Percentiles rank a stretch among this genome's conserved stretches.
phyloP scores from a whole-genome alignment of 306 rosid genomes.

The Citrullus colocynthis region DNA sequence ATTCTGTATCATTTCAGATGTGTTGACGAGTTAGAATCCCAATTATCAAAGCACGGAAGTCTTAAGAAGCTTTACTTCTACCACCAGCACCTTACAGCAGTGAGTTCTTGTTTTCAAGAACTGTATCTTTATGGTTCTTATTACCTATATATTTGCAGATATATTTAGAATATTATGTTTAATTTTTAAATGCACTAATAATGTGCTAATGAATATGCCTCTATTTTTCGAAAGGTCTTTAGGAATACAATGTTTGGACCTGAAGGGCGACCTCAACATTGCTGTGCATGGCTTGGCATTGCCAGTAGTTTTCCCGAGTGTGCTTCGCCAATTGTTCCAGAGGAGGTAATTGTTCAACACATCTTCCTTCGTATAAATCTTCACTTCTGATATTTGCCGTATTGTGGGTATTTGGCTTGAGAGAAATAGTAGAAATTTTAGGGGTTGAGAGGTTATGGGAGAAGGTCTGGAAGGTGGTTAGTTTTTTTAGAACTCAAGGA shows the following conservation, averaged over 20 bases:
- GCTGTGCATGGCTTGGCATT: conserved; percentile 98
- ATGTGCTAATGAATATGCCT: background rate
- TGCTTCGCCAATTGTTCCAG: conserved; percentile 80
- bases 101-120: conserved; percentile 26
- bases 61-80: conserved; percentile 83
- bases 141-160: conserved; percentile 2
- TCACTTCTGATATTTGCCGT: background rate
- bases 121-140: conserved; percentile 12
- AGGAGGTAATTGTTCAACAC: conserved; percentile 50
- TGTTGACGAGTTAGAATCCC: conserved; percentile 85
- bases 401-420: background rate
- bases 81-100: conserved; percentile 93
- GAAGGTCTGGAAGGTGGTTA: background rate
- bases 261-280: conserved; percentile 99
- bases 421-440: background rate
- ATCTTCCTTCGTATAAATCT: conserved; percentile 4
- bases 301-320: conserved; percentile 99
- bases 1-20: conserved; percentile 41
- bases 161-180: background rate
- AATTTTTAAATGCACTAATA: conserved; percentile 13
- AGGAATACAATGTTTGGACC: conserved; percentile 99
- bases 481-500: background rate
- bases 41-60: conserved; percentile 87
- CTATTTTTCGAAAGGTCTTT: conserved; percentile 45
- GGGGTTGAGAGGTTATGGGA: background rate